Conservation (phyloP, 1,284 basidiomycete genomes). For the Microbotryum scabiosae region DNA sequence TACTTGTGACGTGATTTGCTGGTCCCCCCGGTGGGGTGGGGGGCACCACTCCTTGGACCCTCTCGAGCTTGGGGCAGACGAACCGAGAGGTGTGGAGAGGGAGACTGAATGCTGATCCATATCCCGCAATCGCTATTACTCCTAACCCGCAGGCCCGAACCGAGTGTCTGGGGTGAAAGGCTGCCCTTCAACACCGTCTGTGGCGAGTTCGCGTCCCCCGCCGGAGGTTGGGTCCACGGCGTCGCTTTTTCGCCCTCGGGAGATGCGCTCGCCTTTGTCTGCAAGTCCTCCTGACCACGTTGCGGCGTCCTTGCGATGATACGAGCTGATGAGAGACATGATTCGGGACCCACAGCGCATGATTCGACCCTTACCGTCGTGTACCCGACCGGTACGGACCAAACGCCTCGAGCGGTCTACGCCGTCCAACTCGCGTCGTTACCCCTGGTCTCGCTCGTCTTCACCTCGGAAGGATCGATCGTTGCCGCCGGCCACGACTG, state of each 20-base stretch:
- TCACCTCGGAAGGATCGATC: slow-evolving; percentile 69
- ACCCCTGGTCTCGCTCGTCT: slow-evolving; percentile 72
- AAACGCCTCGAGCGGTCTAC: slow-evolving; percentile 49
- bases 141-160: slow-evolving; percentile 55
- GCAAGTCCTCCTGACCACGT: slow-evolving; percentile 47
- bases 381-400: slow-evolving; percentile 62
- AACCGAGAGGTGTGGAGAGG: too few relatives aligned
- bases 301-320: neutral
- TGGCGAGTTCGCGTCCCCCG: slow-evolving; percentile 78
- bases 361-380: slow-evolving; percentile 84
- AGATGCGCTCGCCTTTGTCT: slow-evolving; percentile 81
- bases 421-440: slow-evolving; percentile 66
- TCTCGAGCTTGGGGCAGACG: too few relatives aligned
- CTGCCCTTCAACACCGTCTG: slow-evolving; percentile 97
- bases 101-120: too few relatives aligned
- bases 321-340: neutral
- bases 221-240: slow-evolving; percentile 94
- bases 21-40: too few relatives aligned
- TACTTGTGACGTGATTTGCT: neutral
- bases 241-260: slow-evolving; percentile 94
- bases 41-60: too few relatives aligned
- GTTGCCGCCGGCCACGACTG: slow-evolving; percentile 97
- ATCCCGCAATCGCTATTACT: too few relatives aligned
- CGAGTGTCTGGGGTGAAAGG: slow-evolving; percentile 93
- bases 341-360: slow-evolving; percentile 52